Conservation (phyloP, 1,284 basidiomycete species). For the Pyrrhoderma lamaoense region DNA sequence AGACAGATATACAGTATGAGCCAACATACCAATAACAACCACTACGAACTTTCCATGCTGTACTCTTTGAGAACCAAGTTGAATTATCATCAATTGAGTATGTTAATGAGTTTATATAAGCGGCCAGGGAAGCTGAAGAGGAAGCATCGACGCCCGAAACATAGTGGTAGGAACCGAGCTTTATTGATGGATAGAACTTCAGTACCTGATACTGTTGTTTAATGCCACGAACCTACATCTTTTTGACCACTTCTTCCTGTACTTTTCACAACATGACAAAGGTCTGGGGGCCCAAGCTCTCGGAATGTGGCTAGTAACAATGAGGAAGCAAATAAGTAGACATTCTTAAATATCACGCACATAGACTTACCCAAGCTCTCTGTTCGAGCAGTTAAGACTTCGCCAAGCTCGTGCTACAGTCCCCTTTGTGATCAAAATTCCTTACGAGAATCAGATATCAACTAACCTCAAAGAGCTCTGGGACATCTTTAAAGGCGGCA, state of each 20-base stretch:
- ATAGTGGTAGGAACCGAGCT: constrained; percentile 91
- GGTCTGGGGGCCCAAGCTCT: constrained; percentile 94
- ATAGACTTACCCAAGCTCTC: constrained; percentile 76
- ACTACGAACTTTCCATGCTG: constrained; percentile 87
- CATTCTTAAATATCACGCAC: constrained; percentile 4
- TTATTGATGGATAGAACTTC: constrained; percentile 30
- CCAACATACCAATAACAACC: constrained; percentile 85
- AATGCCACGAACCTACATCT: constrained; percentile 57
- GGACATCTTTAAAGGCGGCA: constrained; percentile 46
- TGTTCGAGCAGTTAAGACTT: constrained; percentile 84
- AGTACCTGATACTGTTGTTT: background rate
- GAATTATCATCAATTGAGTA: constrained; percentile 90
- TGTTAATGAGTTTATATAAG: constrained; percentile 96
- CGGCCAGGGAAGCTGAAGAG: constrained; percentile 93
- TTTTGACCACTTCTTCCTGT: constrained; percentile 77
- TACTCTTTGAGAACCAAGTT: constrained; percentile 87
- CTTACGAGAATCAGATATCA: background rate
- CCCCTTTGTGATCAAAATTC: constrained; percentile 5
- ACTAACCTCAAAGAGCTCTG: constrained; percentile 63
- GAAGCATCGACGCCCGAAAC: constrained; percentile 96
- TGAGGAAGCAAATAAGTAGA: constrained; percentile 20
- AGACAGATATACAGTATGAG: too few relatives aligned
- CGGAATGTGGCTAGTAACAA: constrained; percentile 73
- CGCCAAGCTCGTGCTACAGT: constrained; percentile 80
- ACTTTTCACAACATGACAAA: constrained; percentile 94